Base-by-base conservation (phyloP, 345 rosid genomes). In the Lepidium africanum region DNA sequence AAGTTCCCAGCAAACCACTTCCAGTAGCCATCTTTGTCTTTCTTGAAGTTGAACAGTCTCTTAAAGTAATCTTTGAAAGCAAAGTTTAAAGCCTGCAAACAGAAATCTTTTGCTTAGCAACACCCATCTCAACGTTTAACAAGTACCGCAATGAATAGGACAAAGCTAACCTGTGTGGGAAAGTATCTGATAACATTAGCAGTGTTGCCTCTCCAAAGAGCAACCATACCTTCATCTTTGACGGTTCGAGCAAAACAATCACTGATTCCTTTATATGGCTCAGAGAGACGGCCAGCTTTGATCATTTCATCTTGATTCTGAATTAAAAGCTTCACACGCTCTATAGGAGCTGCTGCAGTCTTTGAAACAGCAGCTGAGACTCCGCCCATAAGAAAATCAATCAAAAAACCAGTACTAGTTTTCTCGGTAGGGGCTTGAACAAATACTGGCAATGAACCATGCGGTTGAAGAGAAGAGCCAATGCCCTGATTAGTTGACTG, bases 191-290 rank as follows among this genome's bases (percentile, higher is more conserved):
- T 84, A 47, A 90, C 97, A 75, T 90, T 90, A 68, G 90, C 95
- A 51, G 97, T 85, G 76, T 90, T 90, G 41, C 97, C 92, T 82
- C 95, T 83, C 97, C 97, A 88, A 75, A 90, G 79, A n/a, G 97
- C 21, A 71, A 35, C 3, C 12, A 82, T 0, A 7, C 97, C 97
- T 69, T 90, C 95, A 1, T 88, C 95, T 74, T 76, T 23, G 0
- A 83, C 69, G 4, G 97, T 90, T 21, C 95, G 81, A 48, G 43
- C 47, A 67, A 90, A 90, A 74, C 94, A 87, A 12, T 87, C 96
- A 53, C 80, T 80, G 53, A 90, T 87, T 15, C 96, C 96, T 81
- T 88, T 88, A 83, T 90, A 90, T 0, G 95, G 97, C 51, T 82
- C 83, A 74, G 92, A 81, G 12, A 90, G 86, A 70, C 97, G 82